Conservation (phyloP, 208 protist species). For the Herpetomonas samuelpessoai region DNA sequence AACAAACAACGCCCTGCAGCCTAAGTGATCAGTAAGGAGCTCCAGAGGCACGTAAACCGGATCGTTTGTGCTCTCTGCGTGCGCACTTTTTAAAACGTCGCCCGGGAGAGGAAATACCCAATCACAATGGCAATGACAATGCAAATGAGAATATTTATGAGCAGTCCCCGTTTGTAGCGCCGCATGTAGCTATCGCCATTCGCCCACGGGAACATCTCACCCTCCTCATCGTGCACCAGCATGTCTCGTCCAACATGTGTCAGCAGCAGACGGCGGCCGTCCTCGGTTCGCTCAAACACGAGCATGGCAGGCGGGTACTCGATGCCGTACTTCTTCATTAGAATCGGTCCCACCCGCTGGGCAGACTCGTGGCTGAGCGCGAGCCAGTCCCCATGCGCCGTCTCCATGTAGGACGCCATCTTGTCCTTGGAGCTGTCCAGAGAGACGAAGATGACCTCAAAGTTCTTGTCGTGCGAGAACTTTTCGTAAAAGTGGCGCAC, state of each 20-base stretch:
- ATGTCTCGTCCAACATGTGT: constrained; percentile 6
- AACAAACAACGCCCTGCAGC: too few species aligned
- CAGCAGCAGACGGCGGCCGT: constrained; percentile 9
- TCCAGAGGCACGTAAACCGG: too few species aligned
- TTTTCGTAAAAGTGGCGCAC: constrained; percentile 51
- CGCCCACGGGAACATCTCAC: constrained; percentile 21
- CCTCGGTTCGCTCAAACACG: constrained; percentile 29
- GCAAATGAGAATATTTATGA: not conserved
- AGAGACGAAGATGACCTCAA: too few species aligned
- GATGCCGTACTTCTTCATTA: constrained; percentile 18
- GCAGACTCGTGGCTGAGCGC: too few species aligned
- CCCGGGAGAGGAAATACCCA: too few species aligned
- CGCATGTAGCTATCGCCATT: not conserved
- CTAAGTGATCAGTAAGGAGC: too few species aligned
- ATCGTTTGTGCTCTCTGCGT: too few species aligned
- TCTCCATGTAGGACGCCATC: constrained; percentile 45
- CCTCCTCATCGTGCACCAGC: constrained; percentile 12
- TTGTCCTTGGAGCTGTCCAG: constrained; percentile 34
- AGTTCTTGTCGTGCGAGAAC: constrained; percentile 27
- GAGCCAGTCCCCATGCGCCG: constrained; percentile 46
- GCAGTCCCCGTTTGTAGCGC: not conserved
- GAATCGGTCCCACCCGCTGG: constrained; percentile 6
- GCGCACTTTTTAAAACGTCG: too few species aligned
- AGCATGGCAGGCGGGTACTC: constrained; percentile 35
- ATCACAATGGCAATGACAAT: constrained; percentile 1